Evolutionary conservation across 495 filamentous ascomycete genomes (phyloP), one percentile per base, ranked within the genome.

Genomic region (Penicillium simplicissimum): DNA sequence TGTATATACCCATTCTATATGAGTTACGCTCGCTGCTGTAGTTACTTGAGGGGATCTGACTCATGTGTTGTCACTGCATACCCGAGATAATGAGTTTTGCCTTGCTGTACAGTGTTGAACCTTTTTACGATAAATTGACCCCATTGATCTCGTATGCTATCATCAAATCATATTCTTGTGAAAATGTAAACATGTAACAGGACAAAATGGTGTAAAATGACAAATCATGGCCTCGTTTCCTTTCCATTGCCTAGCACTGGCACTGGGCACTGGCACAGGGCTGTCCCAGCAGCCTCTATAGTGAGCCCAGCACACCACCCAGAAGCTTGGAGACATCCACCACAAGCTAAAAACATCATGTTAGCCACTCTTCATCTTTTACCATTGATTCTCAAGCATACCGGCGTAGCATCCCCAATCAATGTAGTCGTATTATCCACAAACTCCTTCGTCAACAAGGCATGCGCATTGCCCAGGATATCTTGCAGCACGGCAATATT

Each of bases 381-480:
- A n/a, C 17, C 3, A 33, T 31, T 1, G 14, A 1, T 8, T 28
- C 23, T 21, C n/a, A 23, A 37, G 71, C 80, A 61, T 74, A 84
- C 81, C 65, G 81, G 81, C 54, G 80, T 81, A 13, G 80, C 81
- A 69, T 82, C 81, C 8, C 70, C 75, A 60, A 84, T 82, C 52
- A 84, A 58, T 28, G 77, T 77, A 1, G 74, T 75, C 33, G 81
- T 84, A 48, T 84, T 77, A 40, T 76, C 71, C 11, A 77, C 75
- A 57, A 77, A 77, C 14, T 65, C 56, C 57, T 64, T 65, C 35
- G 75, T 72, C 58, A 77, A 48, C 45, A 77, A 57, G 0, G 49
- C 31, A 55, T 76, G 67, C 10, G 75, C 75, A 43, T 75, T 77
- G 47, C 60, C 66, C 43, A 77, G 59, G 19, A 77, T 63, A 55